These are phyloP conservation scores for Auriscalpium orientale DNA, from an alignment of 768 basidiomycete species.

Conservation along the genomic window DNA sequence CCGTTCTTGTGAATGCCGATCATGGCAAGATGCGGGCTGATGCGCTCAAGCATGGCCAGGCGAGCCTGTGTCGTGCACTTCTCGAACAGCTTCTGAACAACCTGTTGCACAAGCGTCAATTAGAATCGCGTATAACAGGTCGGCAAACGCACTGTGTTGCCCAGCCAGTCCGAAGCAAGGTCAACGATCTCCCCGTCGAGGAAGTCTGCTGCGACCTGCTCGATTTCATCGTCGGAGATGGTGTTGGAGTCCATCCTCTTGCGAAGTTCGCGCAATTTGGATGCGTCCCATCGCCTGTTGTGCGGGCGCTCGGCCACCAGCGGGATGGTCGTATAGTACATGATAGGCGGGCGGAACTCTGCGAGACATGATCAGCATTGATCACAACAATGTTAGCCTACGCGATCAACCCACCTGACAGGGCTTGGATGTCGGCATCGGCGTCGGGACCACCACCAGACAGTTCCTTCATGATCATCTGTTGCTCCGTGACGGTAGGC, in stretches of 20 bases:
- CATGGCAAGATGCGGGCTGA: constrained; percentile 89
- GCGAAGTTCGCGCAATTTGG: constrained; percentile 87
- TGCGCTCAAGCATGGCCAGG: constrained; percentile 88
- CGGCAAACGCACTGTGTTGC: constrained; percentile 67
- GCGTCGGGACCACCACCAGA: constrained; percentile 69
- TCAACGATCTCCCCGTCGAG: constrained; percentile 93
- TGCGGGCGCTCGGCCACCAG: constrained; percentile 77
- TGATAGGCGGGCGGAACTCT: constrained; percentile 90
- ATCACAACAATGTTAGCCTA: not conserved
- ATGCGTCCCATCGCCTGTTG: constrained; percentile 88
- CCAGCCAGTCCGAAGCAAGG: constrained; percentile 95
- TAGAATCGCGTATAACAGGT: not conserved
- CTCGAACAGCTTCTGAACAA: constrained; percentile 97
- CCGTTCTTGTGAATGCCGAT: constrained; percentile 99
- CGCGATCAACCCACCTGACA: constrained; percentile 63
- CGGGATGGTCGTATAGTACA: constrained; percentile 96
- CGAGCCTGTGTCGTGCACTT: constrained; percentile 71
- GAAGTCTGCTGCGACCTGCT: constrained; percentile 84
- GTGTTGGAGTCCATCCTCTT: constrained; percentile 90
- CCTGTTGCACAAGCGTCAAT: constrained; percentile 32
- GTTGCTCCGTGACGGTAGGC: constrained; percentile 82
- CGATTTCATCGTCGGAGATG: constrained; percentile 79
- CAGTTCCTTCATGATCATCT: constrained; percentile 94
- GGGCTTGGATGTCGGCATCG: constrained; percentile 76
- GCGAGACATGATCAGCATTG: constrained; percentile 6